phyloP scores from a whole-genome alignment of 345 rosid genomes.

The Clausena lansium region DNA sequence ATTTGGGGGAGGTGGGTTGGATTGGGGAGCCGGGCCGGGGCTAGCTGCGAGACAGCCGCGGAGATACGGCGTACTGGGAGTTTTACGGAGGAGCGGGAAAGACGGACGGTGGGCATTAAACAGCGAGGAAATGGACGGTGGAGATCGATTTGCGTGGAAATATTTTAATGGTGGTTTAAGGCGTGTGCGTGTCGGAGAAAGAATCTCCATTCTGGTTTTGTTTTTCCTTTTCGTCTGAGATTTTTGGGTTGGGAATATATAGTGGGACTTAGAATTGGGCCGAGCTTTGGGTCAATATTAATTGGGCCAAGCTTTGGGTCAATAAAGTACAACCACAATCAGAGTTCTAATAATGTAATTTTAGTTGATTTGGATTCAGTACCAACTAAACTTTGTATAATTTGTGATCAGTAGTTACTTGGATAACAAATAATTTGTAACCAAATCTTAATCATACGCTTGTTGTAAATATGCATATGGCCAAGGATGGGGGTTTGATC shows the following conservation, averaged over 20 bases:
- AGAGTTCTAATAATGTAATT: too few species aligned
- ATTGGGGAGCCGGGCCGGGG: conserved; percentile 29
- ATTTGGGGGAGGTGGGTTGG: conserved; percentile 49
- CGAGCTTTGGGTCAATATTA: rapidly evolving
- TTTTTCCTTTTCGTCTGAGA: background rate
- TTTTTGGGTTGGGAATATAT: background rate
- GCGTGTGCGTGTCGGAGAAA: conserved; percentile 13
- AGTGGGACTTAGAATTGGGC: background rate
- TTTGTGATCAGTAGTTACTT: too few species aligned
- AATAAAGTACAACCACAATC: background rate
- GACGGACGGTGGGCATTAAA: conserved; percentile 23
- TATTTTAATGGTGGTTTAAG: background rate
- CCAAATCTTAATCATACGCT: too few species aligned
- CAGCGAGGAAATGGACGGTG: conserved; percentile 16
- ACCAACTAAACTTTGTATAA: too few species aligned
- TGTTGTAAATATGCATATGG: too few species aligned
- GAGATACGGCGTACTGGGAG: conserved; percentile 10
- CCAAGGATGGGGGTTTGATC: too few species aligned
- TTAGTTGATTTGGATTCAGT: too few species aligned
- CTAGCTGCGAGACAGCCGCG: conserved; percentile 30
- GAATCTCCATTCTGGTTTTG: conserved; percentile 19
- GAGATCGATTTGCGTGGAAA: background rate
- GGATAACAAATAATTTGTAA: too few species aligned
- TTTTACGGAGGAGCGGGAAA: conserved; percentile 4
- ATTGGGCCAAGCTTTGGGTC: too few species aligned